Conservation (phyloP, 2,329 filamentous ascomycete genomes). For the Hymenoscyphus fraxineus region DNA sequence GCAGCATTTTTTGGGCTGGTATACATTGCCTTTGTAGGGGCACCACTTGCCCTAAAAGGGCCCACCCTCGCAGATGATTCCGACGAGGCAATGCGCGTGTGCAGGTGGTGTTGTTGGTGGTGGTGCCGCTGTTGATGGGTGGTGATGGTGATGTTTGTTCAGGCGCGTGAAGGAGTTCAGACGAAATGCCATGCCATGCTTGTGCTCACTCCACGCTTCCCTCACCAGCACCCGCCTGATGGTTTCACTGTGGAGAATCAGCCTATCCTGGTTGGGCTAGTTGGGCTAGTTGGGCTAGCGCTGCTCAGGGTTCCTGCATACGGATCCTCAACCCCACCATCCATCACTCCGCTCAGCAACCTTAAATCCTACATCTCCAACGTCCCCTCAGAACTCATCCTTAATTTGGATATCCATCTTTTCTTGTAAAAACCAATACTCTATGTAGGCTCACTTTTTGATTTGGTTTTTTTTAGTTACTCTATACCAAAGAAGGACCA, state of each 20-base stretch:
- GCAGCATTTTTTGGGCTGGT: slow-evolving; percentile 2
- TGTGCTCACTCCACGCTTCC: background rate
- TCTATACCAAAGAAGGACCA: background rate
- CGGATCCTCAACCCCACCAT: background rate
- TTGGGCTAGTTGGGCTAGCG: too few species aligned
- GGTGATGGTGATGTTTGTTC: background rate
- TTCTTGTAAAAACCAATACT: background rate
- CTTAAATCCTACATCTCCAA: background rate
- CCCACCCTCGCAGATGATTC: slow-evolving; percentile 23
- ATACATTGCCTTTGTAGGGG: slow-evolving; percentile 24
- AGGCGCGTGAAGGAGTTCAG: background rate
- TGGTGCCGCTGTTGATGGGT: background rate
- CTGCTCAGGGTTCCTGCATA: background rate
- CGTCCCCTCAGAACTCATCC: background rate
- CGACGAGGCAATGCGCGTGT: background rate
- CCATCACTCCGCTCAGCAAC: background rate
- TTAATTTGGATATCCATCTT: background rate
- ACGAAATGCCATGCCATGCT: background rate
- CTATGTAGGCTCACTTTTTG: background rate
- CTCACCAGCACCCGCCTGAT: background rate
- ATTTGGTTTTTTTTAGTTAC: background rate
- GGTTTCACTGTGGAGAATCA: background rate
- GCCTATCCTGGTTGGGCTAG: background rate
- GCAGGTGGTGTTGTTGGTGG: background rate
- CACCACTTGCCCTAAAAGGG: slow-evolving; percentile 28